A percentile compares a stretch with the other conserved stretches of the same genome.
phyloP scores from a whole-genome alignment of 768 basidiomycete species.

The Megacollybia marginata region DNA sequence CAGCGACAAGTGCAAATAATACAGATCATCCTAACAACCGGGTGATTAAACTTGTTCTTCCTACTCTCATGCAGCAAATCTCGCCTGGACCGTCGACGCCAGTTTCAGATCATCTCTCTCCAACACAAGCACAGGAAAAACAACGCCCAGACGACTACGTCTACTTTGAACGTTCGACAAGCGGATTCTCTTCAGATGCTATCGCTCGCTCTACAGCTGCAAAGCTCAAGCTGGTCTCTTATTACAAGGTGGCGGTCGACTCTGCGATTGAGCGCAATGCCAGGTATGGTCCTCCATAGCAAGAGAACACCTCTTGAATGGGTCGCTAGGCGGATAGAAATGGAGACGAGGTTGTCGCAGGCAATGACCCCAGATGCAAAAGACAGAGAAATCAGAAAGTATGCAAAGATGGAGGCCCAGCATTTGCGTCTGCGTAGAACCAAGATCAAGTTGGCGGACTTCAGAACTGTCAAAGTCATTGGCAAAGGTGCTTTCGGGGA shows the following conservation, averaged over 20 bases:
- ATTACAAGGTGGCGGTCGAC: conserved; percentile 97
- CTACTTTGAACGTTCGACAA: conserved; percentile 86
- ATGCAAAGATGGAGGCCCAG: conserved; percentile 80
- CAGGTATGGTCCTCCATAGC: conserved; percentile 33
- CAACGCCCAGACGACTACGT: conserved; percentile 53
- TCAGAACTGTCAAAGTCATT: conserved; percentile 96
- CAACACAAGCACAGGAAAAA: neutral
- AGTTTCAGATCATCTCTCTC: conserved; percentile 6
- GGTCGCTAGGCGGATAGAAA: conserved; percentile 67
- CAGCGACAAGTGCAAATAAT: neutral
- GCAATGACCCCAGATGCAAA: conserved; percentile 73
- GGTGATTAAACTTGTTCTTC: too few relatives aligned
- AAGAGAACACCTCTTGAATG: neutral
- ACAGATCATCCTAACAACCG: neutral
- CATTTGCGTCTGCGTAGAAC: conserved; percentile 90
- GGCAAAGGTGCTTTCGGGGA: conserved; percentile 99
- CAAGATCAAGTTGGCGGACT: conserved; percentile 88
- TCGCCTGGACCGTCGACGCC: conserved; percentile 32
- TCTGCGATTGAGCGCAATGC: conserved; percentile 93
- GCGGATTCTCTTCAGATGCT: conserved; percentile 78
- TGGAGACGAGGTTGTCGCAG: conserved; percentile 80
- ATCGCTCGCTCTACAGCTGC: conserved; percentile 88
- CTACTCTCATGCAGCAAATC: conserved; percentile 17
- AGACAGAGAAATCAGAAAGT: conserved; percentile 80
- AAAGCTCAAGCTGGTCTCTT: conserved; percentile 94